These are phyloP conservation scores for Penicillium parvum DNA, from an alignment of 495 filamentous ascomycete genomes.

Conservation along the genomic window DNA sequence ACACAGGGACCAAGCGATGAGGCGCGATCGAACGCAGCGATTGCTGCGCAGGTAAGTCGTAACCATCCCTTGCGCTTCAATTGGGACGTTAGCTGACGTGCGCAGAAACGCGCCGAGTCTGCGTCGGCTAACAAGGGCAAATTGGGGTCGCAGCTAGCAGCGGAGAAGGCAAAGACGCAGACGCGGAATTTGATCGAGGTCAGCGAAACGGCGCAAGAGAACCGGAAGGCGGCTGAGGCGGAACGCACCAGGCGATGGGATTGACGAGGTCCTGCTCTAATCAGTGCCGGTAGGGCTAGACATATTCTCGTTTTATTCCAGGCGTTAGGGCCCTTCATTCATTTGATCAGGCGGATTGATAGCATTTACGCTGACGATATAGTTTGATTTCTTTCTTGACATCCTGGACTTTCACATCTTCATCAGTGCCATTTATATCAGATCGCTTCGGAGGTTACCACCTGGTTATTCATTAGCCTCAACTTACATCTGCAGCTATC, in stretches of 20 bases:
- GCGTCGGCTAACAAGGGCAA: slow-evolving; percentile 44
- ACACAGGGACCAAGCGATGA: slow-evolving; percentile 43
- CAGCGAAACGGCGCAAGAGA: slow-evolving; percentile 53
- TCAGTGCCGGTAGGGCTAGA: too few species aligned
- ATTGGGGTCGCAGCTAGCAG: slow-evolving; percentile 55
- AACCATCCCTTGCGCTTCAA: background rate
- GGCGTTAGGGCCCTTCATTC: too few species aligned
- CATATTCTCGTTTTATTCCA: too few species aligned
- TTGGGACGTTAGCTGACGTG: background rate
- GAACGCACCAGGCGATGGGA: slow-evolving; percentile 2
- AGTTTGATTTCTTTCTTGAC: too few species aligned
- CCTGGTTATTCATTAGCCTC: too few species aligned
- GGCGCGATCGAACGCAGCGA: slow-evolving; percentile 52
- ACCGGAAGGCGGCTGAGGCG: slow-evolving; percentile 53
- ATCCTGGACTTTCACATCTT: too few species aligned
- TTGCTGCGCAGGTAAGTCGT: slow-evolving; percentile 61
- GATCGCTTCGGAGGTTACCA: too few species aligned
- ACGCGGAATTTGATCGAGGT: slow-evolving; percentile 53
- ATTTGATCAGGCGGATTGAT: too few species aligned
- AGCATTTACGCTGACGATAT: too few species aligned
- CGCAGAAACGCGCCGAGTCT: slow-evolving; percentile 40
- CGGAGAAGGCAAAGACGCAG: slow-evolving; percentile 62
- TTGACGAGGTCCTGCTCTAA: too few species aligned
- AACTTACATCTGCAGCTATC: too few species aligned
- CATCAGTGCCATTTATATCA: too few species aligned